These are phyloP conservation scores for Xylaria nigripes DNA, from an alignment of 495 filamentous ascomycete species.

Conservation along the genomic window DNA sequence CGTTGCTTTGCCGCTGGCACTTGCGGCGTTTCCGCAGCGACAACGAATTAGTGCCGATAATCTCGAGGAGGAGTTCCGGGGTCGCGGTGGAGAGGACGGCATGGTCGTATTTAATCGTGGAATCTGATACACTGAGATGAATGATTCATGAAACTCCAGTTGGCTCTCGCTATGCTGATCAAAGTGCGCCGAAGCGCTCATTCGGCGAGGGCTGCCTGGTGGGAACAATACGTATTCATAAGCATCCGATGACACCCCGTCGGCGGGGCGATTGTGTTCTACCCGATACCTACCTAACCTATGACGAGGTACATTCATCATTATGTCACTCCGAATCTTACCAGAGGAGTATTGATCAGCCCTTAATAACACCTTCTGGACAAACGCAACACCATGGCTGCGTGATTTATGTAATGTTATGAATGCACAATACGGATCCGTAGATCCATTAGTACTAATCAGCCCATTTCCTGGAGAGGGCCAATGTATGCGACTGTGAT, in stretches of 20 bases:
- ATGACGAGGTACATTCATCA: no score
- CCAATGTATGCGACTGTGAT: no score
- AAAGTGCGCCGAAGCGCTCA: background rate
- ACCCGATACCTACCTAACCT: background rate
- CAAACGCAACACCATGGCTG: no score
- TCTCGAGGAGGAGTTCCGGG: conserved; percentile 78
- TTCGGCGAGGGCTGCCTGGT: background rate
- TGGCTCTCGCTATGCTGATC: background rate
- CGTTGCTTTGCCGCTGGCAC: conserved; percentile 74
- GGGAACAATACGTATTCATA: background rate
- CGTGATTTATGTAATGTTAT: no score
- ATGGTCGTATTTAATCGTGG: conserved; percentile 88
- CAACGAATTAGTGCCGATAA: conserved; percentile 64
- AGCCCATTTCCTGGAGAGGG: no score
- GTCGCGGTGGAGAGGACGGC: conserved; percentile 60
- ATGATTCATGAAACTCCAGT: background rate
- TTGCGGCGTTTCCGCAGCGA: conserved; percentile 86
- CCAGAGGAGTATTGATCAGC: no score
- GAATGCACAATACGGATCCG: no score
- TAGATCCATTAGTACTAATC: no score
- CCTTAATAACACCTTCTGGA: no score
- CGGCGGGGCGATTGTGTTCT: background rate
- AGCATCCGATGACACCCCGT: background rate
- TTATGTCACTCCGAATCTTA: no score
- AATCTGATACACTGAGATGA: conserved; percentile 45